Percentiles rank a stretch among this genome's conserved stretches.
Conservation (phyloP, 805 yeast genomes). For the Saturnispora halmiae region DNA sequence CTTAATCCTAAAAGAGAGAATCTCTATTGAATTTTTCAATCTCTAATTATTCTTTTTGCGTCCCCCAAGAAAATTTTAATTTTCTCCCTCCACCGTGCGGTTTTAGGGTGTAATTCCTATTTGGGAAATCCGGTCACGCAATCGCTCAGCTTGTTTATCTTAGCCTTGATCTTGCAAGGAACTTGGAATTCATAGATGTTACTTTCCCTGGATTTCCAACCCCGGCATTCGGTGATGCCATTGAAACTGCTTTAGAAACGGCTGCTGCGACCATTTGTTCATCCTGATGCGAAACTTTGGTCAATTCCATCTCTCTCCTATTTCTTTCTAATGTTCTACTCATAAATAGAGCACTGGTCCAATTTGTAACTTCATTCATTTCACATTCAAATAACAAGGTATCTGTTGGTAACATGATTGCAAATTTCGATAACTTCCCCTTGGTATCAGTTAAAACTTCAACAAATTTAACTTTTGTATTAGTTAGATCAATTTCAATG, state of each 20-base stretch:
- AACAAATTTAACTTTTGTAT: conserved; percentile 45
- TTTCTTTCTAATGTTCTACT: conserved; percentile 43
- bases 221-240: conserved; percentile 14
- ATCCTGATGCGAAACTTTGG: conserved; percentile 27
- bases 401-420: conserved; percentile 43
- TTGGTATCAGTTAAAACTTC: conserved; percentile 40
- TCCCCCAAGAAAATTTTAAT: neutral
- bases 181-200: conserved; percentile 52
- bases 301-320: conserved; percentile 29
- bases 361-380: conserved; percentile 39
- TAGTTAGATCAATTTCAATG: conserved; percentile 46
- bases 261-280: conserved; percentile 32
- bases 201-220: conserved; percentile 21
- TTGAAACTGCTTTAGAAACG: conserved; percentile 25
- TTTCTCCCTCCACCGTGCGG: neutral
- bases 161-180: conserved; percentile 48
- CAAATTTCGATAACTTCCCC: conserved; percentile 42
- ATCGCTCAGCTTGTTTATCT: conserved; percentile 22
- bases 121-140: neutral
- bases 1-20: too few species aligned
- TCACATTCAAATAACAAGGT: conserved; percentile 52
- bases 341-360: conserved; percentile 50
- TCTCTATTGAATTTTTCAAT: too few species aligned
- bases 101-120: neutral
- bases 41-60: too few species aligned